Conservation (phyloP, 2,329 filamentous ascomycete genomes). For the Pseudomassariella vexata region DNA sequence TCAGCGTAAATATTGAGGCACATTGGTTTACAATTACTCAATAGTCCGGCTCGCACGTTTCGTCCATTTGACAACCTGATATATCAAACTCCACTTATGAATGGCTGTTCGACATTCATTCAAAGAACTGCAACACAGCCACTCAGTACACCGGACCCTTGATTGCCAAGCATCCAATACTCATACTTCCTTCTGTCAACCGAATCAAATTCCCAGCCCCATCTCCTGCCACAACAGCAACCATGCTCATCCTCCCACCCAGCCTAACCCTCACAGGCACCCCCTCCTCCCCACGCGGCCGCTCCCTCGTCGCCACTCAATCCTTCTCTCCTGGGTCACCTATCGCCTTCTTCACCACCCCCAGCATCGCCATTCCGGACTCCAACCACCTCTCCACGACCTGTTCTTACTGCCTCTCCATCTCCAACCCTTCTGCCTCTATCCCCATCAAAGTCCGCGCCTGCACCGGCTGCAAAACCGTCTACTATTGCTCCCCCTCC, state of each 20-base stretch:
- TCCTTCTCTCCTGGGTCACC: slow-evolving; percentile 37
- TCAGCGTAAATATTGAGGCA: too few relatives aligned
- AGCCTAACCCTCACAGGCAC: slow-evolving; percentile 9
- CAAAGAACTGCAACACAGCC: too few relatives aligned
- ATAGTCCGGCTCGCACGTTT: too few relatives aligned
- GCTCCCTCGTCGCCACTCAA: slow-evolving; percentile 37
- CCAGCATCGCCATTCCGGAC: slow-evolving; percentile 42
- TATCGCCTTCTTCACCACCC: slow-evolving; percentile 37
- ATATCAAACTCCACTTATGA: too few relatives aligned
- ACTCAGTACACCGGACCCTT: too few relatives aligned
- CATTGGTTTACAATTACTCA: too few relatives aligned
- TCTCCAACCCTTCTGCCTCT: slow-evolving; percentile 13
- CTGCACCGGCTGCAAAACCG: slow-evolving; percentile 48
- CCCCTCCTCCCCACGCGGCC: slow-evolving; percentile 27
- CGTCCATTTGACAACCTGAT: too few relatives aligned
- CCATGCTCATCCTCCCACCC: slow-evolving; percentile 10
- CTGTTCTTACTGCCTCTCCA: slow-evolving; percentile 44
- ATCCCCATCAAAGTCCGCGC: slow-evolving; percentile 17
- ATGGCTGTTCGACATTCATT: too few relatives aligned
- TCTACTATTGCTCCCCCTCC: slow-evolving; percentile 45
- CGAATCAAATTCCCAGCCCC: too few relatives aligned
- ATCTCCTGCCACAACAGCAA: too few relatives aligned
- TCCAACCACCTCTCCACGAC: slow-evolving; percentile 31
- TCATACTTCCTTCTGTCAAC: too few relatives aligned
- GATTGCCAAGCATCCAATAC: too few relatives aligned